These are phyloP conservation scores for Magnaporthiopsis incrustans DNA, from an alignment of 2,329 filamentous ascomycete genomes.

Conservation along the genomic window DNA sequence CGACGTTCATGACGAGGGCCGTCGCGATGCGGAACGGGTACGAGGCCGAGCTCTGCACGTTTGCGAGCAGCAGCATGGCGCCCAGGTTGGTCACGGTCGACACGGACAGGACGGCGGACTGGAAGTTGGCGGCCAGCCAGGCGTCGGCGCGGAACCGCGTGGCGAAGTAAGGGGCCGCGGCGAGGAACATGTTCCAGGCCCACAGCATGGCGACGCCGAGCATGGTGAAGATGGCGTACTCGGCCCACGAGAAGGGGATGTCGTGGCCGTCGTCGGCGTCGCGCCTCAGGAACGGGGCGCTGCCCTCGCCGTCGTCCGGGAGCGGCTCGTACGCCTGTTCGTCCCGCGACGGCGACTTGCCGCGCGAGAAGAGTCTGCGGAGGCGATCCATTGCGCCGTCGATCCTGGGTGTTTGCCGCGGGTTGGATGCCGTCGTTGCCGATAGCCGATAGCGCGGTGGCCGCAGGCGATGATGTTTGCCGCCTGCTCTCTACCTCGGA, in stretches of 20 bases:
- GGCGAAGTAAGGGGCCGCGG: constrained; percentile 88
- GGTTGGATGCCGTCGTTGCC: no score
- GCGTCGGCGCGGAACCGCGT: constrained; percentile 64
- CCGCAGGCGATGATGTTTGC: neutral
- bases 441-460: neutral
- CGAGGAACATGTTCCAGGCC: constrained; percentile 99
- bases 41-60: constrained; percentile 72
- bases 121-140: constrained; percentile 74
- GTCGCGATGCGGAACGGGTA: constrained; percentile 81
- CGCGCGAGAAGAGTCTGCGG: constrained; percentile 24
- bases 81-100: constrained; percentile 76
- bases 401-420: neutral
- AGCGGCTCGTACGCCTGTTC: constrained; percentile 27
- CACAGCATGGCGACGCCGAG: constrained; percentile 92
- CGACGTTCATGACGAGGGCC: constrained; percentile 69
- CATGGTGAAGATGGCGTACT: constrained; percentile 78
- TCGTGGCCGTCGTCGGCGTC: constrained; percentile 19
- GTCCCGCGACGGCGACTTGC: constrained; percentile 19
- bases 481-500: neutral
- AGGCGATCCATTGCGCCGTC: constrained; percentile 28
- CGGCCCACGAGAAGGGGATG: constrained; percentile 68
- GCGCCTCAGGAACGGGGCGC: constrained; percentile 17
- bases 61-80: constrained; percentile 68
- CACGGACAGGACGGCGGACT: constrained; percentile 79
- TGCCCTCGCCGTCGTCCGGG: constrained; percentile 17